These are phyloP conservation scores for Pythium brassicae DNA, from an alignment of 352 stramenopile genomes.

Conservation along the genomic window DNA sequence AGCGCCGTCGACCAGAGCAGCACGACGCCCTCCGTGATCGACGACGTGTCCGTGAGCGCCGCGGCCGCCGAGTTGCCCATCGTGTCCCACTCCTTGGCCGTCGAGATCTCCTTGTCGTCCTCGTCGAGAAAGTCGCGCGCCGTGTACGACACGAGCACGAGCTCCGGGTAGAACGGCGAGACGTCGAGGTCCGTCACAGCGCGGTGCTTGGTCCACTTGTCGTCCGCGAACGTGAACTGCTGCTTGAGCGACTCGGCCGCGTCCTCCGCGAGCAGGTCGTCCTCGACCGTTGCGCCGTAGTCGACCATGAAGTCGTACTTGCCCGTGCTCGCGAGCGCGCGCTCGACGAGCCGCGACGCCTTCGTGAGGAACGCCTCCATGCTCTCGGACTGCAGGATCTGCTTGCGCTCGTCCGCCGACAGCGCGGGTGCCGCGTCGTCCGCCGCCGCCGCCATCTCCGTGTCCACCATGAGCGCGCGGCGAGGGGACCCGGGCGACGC, in stretches of 20 bases:
- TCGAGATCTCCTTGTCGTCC: constrained; percentile 53
- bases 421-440: constrained; percentile 21
- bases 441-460: constrained; percentile 25
- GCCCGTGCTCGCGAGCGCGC: constrained; percentile 63
- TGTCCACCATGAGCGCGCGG: constrained; percentile 45
- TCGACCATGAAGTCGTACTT: constrained; percentile 86
- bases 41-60: constrained; percentile 50
- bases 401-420: constrained; percentile 57
- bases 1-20: constrained; percentile 84
- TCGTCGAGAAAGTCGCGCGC: constrained; percentile 70
- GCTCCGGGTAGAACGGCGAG: constrained; percentile 79
- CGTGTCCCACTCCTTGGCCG: constrained; percentile 66
- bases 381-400: constrained; percentile 62
- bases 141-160: constrained; percentile 67
- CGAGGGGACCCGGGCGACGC: constrained; percentile 34
- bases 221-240: constrained; percentile 64
- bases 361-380: constrained; percentile 79
- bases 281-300: constrained; percentile 71
- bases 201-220: constrained; percentile 79
- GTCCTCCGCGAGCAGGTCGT: constrained; percentile 50
- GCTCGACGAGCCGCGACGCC: constrained; percentile 76
- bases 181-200: constrained; percentile 81
- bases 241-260: constrained; percentile 66
- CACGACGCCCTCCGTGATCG: constrained; percentile 74
- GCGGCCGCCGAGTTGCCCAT: constrained; percentile 49